A percentile compares a stretch with the other conserved stretches of the same genome.
phyloP scores from a whole-genome alignment of 148 eudicot genomes.

The Rhododendron vialii region DNA sequence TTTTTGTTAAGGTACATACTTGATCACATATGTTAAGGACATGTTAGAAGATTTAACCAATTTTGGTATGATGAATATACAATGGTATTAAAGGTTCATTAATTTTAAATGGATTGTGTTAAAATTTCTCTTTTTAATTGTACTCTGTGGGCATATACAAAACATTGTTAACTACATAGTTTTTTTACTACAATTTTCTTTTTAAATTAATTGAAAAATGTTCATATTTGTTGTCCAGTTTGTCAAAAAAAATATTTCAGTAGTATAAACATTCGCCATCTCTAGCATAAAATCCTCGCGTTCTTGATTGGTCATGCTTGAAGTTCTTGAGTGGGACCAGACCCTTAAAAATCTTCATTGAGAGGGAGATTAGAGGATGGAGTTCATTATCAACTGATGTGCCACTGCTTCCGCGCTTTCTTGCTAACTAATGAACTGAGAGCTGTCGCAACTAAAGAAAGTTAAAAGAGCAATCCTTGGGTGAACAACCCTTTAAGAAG shows the following conservation, averaged over 20 bases:
- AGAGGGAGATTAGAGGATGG: neutral
- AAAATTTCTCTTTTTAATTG: neutral
- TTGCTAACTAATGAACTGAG: neutral
- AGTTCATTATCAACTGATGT: neutral
- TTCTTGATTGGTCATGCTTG: neutral
- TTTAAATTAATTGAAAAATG: neutral
- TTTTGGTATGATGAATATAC: neutral
- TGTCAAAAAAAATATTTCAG: no score
- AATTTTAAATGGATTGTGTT: neutral
- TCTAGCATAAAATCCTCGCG: neutral
- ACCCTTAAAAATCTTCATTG: no score
- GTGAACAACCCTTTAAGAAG: neutral
- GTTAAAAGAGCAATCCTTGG: neutral
- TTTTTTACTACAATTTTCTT: no score
- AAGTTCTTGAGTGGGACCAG: neutral
- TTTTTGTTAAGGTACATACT: no score
- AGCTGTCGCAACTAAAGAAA: neutral
- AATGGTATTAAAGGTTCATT: neutral
- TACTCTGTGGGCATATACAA: neutral
- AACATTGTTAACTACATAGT: neutral
- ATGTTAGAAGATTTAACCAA: no score
- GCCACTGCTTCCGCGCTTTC: no score
- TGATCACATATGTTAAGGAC: no score
- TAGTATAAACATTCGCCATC: neutral
- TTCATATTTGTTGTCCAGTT: neutral